Base-by-base conservation (phyloP, 129 eudicot species). In the Kitagawia praeruptora region DNA sequence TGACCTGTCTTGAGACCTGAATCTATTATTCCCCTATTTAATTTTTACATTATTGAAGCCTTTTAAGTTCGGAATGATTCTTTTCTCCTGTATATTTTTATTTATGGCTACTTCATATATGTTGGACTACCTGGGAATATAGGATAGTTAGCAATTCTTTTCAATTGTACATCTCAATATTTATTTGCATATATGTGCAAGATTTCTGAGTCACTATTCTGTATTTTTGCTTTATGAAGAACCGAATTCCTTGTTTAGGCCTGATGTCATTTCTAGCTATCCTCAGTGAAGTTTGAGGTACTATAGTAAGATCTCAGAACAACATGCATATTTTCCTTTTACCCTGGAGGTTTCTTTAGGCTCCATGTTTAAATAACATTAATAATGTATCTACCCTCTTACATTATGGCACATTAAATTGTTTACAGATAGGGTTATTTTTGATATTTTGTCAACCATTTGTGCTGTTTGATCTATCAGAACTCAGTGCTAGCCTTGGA, bases 401-500 rank as follows among this genome's bases (percentile, higher is more conserved):
- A 71, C 44, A 40, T 71, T 71, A 41, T 21, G 31, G 16, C 47
- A 12, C 48, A 3, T 40, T 41, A 40, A n/a, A 40, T 38, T 71
- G 46, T 71, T 39, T 71, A 71, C 16, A 40, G 13, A 3, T 21
- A 41, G 75, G 28, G 41, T 71, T 71, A 19, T 27, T 39, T 71
- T 4, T 16, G 75, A 40, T 42, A 21, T 19, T 31, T 46, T 75
- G 4, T 75, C 19, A 31, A 45, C 40, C 40, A 75, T 45, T 46
- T 15, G 31, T 28, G 27, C 48, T 42, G 49, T 75, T 44, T 69
- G 70, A 69, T 71, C 81, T 88, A 8, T 44, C 85, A 95, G 98
- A 83, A 81, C 78, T 82, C 92, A 74, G 98, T 90, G 61, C 97
- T 92, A 80, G 85, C 94, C 10, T 87, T 95, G 83, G 98, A 95